Base-by-base conservation (phyloP, 2,329 filamentous ascomycete genomes). In the Teratosphaeria pseudoeucalypti region DNA sequence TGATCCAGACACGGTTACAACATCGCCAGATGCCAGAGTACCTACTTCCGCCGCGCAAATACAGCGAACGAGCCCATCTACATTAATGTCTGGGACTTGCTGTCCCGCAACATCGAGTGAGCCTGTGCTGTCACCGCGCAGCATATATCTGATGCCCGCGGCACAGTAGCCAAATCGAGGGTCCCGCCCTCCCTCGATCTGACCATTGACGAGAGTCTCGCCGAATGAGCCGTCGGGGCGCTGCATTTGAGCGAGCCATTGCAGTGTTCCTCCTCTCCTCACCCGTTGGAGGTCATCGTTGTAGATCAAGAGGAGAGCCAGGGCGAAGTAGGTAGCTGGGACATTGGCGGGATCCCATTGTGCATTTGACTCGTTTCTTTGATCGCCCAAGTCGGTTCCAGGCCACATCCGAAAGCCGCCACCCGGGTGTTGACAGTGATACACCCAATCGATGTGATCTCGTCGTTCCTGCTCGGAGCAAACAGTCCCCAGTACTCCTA, bases 331-430 rank as follows among this genome's bases (percentile, higher is more conserved):
- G 0, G 92, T 96, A 0, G 90, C 90, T 0, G 92, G 88, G 16
- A 97, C 76, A 73, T 92, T 95, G 0, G 92, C 83, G n/a, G 85
- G 83, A 74, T 89, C 86, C 84, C 85, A 87, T 52, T 71, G 73
- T 58, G 78, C 76, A 66, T 85, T 85, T 43, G 77, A 75, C 2
- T 80, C 68, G 68, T 77, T 78, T 67, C 74, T 73, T 65, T 75
- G 65, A 64, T 76, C 66, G 56, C 78, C 74, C 67, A 85, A 75
- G 70, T 82, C 70, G 64, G 80, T 95, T 72, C 74, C 89, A 1
- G 92, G 88, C 63, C 89, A 91, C 49, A 90, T 92, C 64, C 89
- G 87, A 75, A 99, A 97, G 16, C 94, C 94, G 32, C 94, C 94
- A 39, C 83, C 79, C 0, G 89, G 86, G 66, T 96, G 88, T 73